Evolutionary conservation across 495 filamentous ascomycete genomes (phyloP), one percentile per base, ranked within the genome.

Genomic region (Stereocaulon alpinum): DNA sequence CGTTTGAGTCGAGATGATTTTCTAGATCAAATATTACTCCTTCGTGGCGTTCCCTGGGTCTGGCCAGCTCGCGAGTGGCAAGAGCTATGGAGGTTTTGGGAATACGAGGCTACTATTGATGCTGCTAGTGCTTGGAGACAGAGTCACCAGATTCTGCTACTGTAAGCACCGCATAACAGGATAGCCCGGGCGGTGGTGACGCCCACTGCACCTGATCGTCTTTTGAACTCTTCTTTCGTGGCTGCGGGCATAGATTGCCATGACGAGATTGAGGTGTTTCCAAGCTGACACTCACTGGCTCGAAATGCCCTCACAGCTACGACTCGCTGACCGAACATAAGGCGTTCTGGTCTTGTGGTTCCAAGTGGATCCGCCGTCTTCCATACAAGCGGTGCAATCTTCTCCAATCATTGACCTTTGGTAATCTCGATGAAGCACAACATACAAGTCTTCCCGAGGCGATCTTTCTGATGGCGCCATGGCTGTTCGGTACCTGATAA

Each of bases 361-460:
- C 45, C 44, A n/a, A 48, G 47, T 12, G 12, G 44, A 40, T 27
- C 17, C 55, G 22, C 44, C 42, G 27, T 20, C 32, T 22, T 20
- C 37, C 55, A 40, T 49, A 58, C 43, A 58, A 58, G 55, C 55
- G 55, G 55, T 47, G 55, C 14, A 41, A 58, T 29, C 9, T 3
- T 40, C 17, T 40, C 55, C 55, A 58, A 40, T 58, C 43, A 30
- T 58, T 20, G 17, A 58, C 18, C 42, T 40, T 49, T 49, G 14
- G 43, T 22, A 11, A 47, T 58, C 55, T 40, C 55, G 55, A 58
- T 58, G 30, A 44, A 48, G 55, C 44, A 58, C 15, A 49, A 29
- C 15, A 49, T 15, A 27, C 20, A 40, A 18, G 15, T 18, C 37
- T 27, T 58, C 30, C 20, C 43, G 55, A 47, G 17, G 44, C 40